Conservation (phyloP, 2,329 filamentous ascomycete genomes). For the Aspergillus eucalypticola region DNA sequence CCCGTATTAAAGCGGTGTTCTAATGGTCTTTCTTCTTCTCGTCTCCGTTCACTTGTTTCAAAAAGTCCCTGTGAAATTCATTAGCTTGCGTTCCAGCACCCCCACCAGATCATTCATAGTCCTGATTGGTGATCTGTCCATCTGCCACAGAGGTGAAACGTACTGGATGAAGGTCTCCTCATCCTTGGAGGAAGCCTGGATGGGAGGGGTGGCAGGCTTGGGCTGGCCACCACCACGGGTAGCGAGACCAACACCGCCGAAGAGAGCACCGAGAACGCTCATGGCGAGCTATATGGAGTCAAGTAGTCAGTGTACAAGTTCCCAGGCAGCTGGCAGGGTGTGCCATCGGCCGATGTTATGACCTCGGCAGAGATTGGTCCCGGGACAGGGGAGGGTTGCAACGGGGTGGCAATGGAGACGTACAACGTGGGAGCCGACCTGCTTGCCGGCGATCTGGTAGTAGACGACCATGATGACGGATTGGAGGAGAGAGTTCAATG, state of each 20-base stretch:
- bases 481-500: conserved; percentile 21
- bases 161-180: conserved; percentile 71
- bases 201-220: conserved; percentile 54
- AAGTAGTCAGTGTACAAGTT: conserved; percentile 16
- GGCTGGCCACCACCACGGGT: conserved; percentile 48
- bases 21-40: conserved; percentile 49
- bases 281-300: conserved; percentile 58
- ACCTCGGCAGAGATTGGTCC: conserved; percentile 5
- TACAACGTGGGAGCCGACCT: conserved; percentile 56
- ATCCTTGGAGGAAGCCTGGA: conserved; percentile 66
- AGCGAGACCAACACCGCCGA: conserved; percentile 49
- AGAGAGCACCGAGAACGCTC: conserved; percentile 54
- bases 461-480: conserved; percentile 52
- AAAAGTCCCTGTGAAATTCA: conserved; percentile 46
- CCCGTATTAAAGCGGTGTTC: conserved; percentile 9
- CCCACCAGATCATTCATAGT: background rate
- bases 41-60: conserved; percentile 52
- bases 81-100: background rate
- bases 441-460: conserved; percentile 54
- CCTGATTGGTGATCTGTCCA: background rate
- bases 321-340: conserved; percentile 4
- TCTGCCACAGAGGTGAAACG: conserved; percentile 30
- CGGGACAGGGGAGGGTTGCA: conserved; percentile 25
- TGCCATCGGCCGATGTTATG: background rate
- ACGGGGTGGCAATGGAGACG: conserved; percentile 28